Percentiles rank a stretch among this genome's conserved stretches.
These are phyloP conservation scores for Salicornia ramosissima DNA, from an alignment of 148 eudicot species.

Conservation along the genomic window DNA sequence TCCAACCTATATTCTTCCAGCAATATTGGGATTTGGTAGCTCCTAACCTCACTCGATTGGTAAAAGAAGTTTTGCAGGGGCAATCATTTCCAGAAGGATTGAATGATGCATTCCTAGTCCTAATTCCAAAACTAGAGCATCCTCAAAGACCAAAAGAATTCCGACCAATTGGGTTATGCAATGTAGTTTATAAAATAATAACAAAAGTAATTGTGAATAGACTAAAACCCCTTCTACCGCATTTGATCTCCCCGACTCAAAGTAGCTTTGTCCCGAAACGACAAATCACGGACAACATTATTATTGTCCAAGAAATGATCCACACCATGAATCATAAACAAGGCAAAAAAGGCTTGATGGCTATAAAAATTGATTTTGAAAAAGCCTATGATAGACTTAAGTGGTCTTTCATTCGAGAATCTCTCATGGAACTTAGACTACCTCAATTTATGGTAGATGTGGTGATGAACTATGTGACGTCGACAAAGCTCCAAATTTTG, in stretches of 20 bases:
- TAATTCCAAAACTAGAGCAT: background rate
- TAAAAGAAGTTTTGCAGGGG: background rate
- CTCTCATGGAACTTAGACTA: background rate
- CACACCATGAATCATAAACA: background rate
- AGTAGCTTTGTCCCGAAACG: background rate
- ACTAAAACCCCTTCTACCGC: background rate
- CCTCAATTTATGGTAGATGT: background rate
- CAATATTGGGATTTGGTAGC: background rate
- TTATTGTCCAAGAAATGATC: background rate
- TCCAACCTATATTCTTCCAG: background rate
- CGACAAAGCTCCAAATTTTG: background rate
- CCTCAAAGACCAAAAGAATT: background rate
- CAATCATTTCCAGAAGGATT: background rate
- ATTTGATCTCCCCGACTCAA: background rate
- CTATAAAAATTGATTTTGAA: too few species aligned
- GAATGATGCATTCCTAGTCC: background rate
- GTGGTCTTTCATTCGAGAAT: background rate
- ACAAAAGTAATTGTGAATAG: background rate
- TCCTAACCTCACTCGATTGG: background rate
- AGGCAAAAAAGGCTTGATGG: background rate
- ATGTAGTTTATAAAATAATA: background rate
- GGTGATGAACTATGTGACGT: background rate
- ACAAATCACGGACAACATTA: background rate
- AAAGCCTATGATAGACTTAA: too few species aligned
- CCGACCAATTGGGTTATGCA: background rate